Base-by-base conservation (phyloP, 2,329 filamentous ascomycete species). In the Xenoacremonium recifei region DNA sequence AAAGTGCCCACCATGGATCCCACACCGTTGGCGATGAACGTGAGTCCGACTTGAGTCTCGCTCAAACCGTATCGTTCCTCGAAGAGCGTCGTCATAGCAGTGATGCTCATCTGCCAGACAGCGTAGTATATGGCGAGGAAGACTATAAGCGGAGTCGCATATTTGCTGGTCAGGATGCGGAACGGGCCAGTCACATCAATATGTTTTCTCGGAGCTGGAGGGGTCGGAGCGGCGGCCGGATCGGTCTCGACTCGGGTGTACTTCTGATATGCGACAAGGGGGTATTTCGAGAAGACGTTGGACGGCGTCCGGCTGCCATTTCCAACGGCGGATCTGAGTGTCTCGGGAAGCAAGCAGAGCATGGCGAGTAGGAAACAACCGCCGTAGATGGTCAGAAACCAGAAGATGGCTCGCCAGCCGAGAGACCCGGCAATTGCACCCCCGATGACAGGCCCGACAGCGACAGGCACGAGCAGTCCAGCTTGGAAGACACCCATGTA, bases 61-160 rank as follows among this genome's bases (percentile, higher is more conserved):
- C 42, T 55, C 1, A 76, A 60, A 6, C 61, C 60, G 43, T 79
- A 79, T 4, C 49, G 53, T 1, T 52, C 45, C 23, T 70, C 51
- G 49, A 79, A 75, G 0, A 79, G 62, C 0, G 67, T 67, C 0
- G 76, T 74, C 66, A 76, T 73, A 25, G 69, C 70, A 0, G 76
- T 76, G 42, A 77, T 76, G 49, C 67, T 72, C 72, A 78, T 77
- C 42, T 77, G 73, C 72, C 73, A 79, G 6, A 75, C 69, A 1
- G 73, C 66, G 42, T 78, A 79, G 56, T 76, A 72, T 3, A 77
- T 52, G 0, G 70, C 70, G 4, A 76, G 63, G 38, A 73, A 78
- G 13, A 70, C 4, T 21, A 77, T 69, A 5, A 74, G 67, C 0
- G 67, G 65, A 0, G 67, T 60, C 0, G 72, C 68, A 1, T 69